Conservation (phyloP, 2,329 filamentous ascomycete species). For the Westerdykella aurantiaca region DNA sequence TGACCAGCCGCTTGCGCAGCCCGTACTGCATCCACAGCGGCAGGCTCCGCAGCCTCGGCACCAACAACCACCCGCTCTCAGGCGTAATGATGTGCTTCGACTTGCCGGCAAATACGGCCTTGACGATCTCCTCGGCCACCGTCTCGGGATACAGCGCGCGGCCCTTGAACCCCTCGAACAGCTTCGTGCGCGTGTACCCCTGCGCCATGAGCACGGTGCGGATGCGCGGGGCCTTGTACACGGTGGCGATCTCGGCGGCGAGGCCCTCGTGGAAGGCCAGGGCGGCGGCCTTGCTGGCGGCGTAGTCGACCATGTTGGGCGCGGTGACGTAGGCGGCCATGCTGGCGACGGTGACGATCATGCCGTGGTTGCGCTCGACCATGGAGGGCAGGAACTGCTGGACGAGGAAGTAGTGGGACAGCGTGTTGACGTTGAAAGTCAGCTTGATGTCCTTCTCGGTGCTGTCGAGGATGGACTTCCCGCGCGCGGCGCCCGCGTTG, state of each 20-base stretch:
- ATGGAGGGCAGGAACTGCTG: slow-evolving; percentile 64
- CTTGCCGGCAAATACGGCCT: slow-evolving; percentile 53
- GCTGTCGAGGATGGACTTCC: slow-evolving; percentile 55
- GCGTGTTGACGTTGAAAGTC: slow-evolving; percentile 65
- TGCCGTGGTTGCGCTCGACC: slow-evolving; percentile 60
- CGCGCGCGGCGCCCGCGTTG: slow-evolving; percentile 61
- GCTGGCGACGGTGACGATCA: slow-evolving; percentile 65
- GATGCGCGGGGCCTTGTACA: slow-evolving; percentile 58
- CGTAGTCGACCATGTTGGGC: slow-evolving; percentile 63
- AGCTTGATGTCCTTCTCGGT: slow-evolving; percentile 56
- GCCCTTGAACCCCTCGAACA: slow-evolving; percentile 54
- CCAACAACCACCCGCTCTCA: slow-evolving; percentile 31
- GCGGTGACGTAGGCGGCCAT: slow-evolving; percentile 57
- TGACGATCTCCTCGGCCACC: slow-evolving; percentile 59
- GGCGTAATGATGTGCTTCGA: slow-evolving; percentile 56
- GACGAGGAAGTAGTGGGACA: slow-evolving; percentile 62
- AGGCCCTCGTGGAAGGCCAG: slow-evolving; percentile 62
- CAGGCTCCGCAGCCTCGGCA: slow-evolving; percentile 42
- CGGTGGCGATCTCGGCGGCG: slow-evolving; percentile 38
- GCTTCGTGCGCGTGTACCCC: slow-evolving; percentile 56
- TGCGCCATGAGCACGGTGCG: slow-evolving; percentile 63
- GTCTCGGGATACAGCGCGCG: slow-evolving; percentile 54
- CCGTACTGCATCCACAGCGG: slow-evolving; percentile 60
- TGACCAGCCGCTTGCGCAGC: slow-evolving; percentile 41
- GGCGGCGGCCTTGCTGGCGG: slow-evolving; percentile 60